Percentiles rank a stretch among this genome's conserved stretches.
phyloP scores from a whole-genome alignment of 345 rosid species.

The Erysimum cheiranthoides region DNA sequence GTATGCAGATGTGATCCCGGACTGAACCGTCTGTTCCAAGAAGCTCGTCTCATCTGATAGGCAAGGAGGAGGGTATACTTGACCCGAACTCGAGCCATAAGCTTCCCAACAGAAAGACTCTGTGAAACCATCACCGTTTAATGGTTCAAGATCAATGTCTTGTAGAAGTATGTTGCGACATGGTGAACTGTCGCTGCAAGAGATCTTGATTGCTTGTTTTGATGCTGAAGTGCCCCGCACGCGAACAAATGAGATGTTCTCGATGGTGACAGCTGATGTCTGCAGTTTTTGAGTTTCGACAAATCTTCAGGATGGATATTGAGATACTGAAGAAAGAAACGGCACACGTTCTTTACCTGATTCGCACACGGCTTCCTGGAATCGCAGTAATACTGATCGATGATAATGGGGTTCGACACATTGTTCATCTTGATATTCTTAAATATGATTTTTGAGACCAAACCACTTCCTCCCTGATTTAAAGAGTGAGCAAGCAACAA shows the following conservation, averaged over 20 bases:
- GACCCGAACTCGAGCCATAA: conserved; percentile 63
- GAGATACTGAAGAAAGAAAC: neutral
- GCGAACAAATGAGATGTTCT: conserved; percentile 60
- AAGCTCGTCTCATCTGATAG: conserved; percentile 47
- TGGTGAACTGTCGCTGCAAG: conserved; percentile 71
- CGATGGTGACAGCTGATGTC: conserved; percentile 78
- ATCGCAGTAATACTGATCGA: conserved; percentile 91
- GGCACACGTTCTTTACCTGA: conserved; percentile 59
- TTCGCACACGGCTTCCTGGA: conserved; percentile 70
- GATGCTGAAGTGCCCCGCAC: conserved; percentile 83
- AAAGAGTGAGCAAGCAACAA: conserved; percentile 16
- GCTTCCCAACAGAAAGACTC: conserved; percentile 85
- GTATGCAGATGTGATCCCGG: conserved; percentile 38
- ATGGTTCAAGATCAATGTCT: conserved; percentile 64
- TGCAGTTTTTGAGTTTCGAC: conserved; percentile 49
- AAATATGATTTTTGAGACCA: conserved; percentile 64
- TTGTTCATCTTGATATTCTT: conserved; percentile 71
- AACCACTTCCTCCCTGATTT: conserved; percentile 81
- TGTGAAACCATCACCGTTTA: conserved; percentile 44
- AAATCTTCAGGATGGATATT: conserved; percentile 10
- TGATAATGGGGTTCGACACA: conserved; percentile 83
- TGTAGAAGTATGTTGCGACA: conserved; percentile 67
- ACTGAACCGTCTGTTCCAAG: conserved; percentile 53
- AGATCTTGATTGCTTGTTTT: conserved; percentile 68
- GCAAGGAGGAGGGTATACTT: conserved; percentile 69